phyloP scores from a whole-genome alignment of 441 rosid species.

The Brassica balearica region DNA sequence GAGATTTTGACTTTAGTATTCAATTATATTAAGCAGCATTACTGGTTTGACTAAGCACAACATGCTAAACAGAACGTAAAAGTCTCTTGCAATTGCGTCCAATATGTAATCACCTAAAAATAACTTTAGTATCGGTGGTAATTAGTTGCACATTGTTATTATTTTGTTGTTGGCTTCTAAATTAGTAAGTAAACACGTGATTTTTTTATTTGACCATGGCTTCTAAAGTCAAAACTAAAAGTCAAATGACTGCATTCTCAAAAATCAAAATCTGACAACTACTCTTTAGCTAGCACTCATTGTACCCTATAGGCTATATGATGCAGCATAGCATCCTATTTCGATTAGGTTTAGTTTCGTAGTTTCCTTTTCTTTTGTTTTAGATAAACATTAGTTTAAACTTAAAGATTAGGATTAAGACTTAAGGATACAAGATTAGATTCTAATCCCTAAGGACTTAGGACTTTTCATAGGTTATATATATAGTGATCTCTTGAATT shows the following conservation, averaged over 20 bases:
- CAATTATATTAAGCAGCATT: constrained; percentile 32
- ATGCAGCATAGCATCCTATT: too few species aligned
- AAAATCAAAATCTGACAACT: constrained; percentile 24
- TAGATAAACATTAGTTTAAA: too few species aligned
- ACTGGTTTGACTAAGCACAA: constrained; percentile 32
- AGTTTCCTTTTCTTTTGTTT: too few species aligned
- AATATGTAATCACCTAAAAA: neutral
- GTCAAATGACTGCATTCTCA: constrained; percentile 28
- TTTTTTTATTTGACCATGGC: neutral
- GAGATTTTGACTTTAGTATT: constrained; percentile 30
- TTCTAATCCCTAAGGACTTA: too few species aligned
- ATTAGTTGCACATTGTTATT: neutral
- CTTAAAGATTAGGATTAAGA: too few species aligned
- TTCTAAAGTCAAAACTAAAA: constrained; percentile 5
- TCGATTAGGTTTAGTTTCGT: too few species aligned
- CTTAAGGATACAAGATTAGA: too few species aligned
- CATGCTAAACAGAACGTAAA: constrained; percentile 13
- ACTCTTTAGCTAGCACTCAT: constrained; percentile 5
- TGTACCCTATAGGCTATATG: neutral
- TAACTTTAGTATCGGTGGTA: neutral
- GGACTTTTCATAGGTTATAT: too few species aligned
- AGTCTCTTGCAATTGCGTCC: constrained; percentile 5
- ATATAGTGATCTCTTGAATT: too few species aligned
- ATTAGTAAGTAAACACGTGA: neutral
- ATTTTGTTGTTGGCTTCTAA: constrained; percentile 4